Evolutionary conservation across 768 basidiomycete species (phyloP).

Genomic region (Leccinum aurantiacum): DNA sequence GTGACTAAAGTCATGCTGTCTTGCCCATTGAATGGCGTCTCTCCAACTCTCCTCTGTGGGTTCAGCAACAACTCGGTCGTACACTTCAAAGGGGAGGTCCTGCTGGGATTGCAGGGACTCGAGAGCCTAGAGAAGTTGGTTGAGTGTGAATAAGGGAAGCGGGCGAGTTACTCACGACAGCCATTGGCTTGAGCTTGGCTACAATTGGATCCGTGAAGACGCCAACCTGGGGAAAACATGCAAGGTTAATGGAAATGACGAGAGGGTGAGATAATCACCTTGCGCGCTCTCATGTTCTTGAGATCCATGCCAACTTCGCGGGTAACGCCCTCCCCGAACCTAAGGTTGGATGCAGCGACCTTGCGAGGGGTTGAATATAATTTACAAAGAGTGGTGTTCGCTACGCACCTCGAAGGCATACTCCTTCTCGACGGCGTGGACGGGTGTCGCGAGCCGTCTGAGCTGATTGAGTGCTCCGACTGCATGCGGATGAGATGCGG

Average conservation of each 20-base stretch:
- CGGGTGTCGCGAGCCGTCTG: constrained; percentile 76
- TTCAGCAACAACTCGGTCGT: constrained; percentile 79
- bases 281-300: constrained; percentile 88
- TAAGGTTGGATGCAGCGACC: constrained; percentile 84
- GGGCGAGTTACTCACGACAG: constrained; percentile 53
- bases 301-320: constrained; percentile 91
- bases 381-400: neutral
- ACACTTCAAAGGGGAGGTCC: constrained; percentile 78
- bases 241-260: constrained; percentile 2
- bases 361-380: constrained; percentile 25
- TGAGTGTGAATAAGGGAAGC: neutral
- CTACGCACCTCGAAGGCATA: constrained; percentile 82
- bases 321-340: constrained; percentile 90
- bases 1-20: constrained; percentile 86
- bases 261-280: constrained; percentile 44
- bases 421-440: constrained; percentile 72
- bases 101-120: constrained; percentile 76
- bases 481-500: constrained; percentile 37
- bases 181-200: constrained; percentile 78
- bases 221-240: constrained; percentile 60
- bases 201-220: constrained; percentile 93
- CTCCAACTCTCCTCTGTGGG: constrained; percentile 91
- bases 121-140: constrained; percentile 51
- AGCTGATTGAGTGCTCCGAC: constrained; percentile 57
- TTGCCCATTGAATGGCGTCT: constrained; percentile 85